These are phyloP conservation scores for Phytophthora idaei DNA, from an alignment of 352 stramenopile genomes.

Conservation along the genomic window DNA sequence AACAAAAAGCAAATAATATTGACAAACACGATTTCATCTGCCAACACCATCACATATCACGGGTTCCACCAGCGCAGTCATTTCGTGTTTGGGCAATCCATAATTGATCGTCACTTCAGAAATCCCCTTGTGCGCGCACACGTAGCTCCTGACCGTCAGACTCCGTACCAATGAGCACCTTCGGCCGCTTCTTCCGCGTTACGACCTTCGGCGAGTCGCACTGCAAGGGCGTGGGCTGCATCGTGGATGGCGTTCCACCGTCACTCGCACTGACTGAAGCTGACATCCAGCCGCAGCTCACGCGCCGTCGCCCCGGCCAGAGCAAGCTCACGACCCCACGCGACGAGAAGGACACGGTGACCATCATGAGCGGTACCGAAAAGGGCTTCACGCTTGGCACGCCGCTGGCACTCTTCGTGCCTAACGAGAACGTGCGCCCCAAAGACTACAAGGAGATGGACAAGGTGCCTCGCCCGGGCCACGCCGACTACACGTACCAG, in stretches of 20 bases:
- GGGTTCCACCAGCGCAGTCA: slow-evolving; percentile 7
- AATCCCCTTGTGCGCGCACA: slow-evolving; percentile 3
- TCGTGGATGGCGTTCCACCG: slow-evolving; percentile 97
- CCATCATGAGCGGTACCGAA: slow-evolving; percentile 97
- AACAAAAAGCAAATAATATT: background rate
- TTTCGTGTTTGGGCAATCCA: slow-evolving; percentile 29
- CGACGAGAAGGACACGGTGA: slow-evolving; percentile 97
- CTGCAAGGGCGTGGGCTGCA: slow-evolving; percentile 97
- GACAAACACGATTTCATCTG: background rate
- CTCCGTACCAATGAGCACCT: slow-evolving; percentile 84
- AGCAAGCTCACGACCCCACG: slow-evolving; percentile 98
- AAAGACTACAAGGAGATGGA: slow-evolving; percentile 98
- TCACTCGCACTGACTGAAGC: slow-evolving; percentile 94
- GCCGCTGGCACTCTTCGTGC: slow-evolving; percentile 96
- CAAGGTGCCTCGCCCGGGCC: slow-evolving; percentile 88
- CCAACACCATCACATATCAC: background rate
- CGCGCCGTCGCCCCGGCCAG: slow-evolving; percentile 96
- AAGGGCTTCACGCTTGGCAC: slow-evolving; percentile 95
- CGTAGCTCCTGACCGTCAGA: background rate
- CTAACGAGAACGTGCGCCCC: slow-evolving; percentile 97
- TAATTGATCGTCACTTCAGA: slow-evolving; percentile 19
- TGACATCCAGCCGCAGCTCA: slow-evolving; percentile 98
- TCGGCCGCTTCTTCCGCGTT: slow-evolving; percentile 97
- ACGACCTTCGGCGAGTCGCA: slow-evolving; percentile 99
- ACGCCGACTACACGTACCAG: slow-evolving; percentile 99